Percentiles rank a stretch among this genome's conserved stretches.
Evolutionary conservation across 2,329 filamentous ascomycete species (phyloP).

Genomic region (Pseudogymnoascus sp.): DNA sequence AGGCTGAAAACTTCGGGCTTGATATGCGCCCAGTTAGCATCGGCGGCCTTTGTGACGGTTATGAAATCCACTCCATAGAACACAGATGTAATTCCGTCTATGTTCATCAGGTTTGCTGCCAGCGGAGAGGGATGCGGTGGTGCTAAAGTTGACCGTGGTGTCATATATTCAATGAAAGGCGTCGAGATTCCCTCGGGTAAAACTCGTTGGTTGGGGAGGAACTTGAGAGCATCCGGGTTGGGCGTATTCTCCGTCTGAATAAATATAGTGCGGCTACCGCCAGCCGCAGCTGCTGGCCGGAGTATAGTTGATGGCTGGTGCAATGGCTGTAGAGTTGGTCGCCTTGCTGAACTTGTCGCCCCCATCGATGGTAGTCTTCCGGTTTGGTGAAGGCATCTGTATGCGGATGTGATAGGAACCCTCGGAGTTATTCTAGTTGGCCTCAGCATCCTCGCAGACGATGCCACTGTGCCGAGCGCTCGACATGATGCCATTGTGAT

Average conservation of each 20-base stretch:
- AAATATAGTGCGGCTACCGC: slow-evolving; percentile 68
- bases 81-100: slow-evolving; percentile 88
- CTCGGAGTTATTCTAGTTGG: neutral
- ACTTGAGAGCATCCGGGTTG: slow-evolving; percentile 93
- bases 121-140: slow-evolving; percentile 87
- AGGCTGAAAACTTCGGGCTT: slow-evolving; percentile 92
- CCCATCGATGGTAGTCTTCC: slow-evolving; percentile 38
- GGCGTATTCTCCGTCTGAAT: slow-evolving; percentile 95
- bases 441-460: neutral
- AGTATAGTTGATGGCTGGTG: slow-evolving; percentile 33
- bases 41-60: slow-evolving; percentile 83
- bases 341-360: slow-evolving; percentile 36
- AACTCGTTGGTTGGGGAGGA: slow-evolving; percentile 81
- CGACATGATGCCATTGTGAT: neutral
- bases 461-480: neutral
- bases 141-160: slow-evolving; percentile 76
- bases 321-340: slow-evolving; percentile 36
- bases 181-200: slow-evolving; percentile 65
- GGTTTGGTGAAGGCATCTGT: slow-evolving; percentile 34
- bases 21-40: slow-evolving; percentile 88
- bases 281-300: slow-evolving; percentile 31
- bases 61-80: slow-evolving; percentile 96
- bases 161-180: slow-evolving; percentile 85
- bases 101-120: slow-evolving; percentile 80
- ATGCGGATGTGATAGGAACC: slow-evolving; percentile 21